These are phyloP conservation scores for Solanum habrochaites DNA, from an alignment of 257 asterid species.

Conservation along the genomic window DNA sequence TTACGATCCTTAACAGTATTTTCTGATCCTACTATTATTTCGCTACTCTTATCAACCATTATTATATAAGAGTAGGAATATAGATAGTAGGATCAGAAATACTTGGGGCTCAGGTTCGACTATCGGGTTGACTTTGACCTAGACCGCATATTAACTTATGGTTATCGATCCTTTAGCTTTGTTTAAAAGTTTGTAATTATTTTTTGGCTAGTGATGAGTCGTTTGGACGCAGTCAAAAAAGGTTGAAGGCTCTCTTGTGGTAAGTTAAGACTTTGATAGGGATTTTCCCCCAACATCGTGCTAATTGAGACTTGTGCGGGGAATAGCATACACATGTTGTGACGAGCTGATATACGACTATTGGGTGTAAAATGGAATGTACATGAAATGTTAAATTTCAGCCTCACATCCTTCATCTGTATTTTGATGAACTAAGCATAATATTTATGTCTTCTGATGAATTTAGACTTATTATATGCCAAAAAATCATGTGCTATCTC, in stretches of 20 bases:
- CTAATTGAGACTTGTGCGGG: neutral
- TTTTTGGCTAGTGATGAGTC: neutral
- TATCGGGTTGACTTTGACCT: neutral
- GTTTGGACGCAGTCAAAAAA: too few species aligned
- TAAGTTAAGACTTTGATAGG: neutral
- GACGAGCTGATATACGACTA: neutral
- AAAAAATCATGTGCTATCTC: neutral
- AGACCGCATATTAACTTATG: too few species aligned
- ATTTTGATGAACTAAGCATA: too few species aligned
- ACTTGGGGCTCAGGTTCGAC: neutral
- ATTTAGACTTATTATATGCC: too few species aligned
- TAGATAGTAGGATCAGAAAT: too few species aligned
- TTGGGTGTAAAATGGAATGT: neutral
- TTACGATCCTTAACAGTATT: neutral
- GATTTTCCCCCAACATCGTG: neutral
- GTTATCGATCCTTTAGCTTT: neutral
- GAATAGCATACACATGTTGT: neutral
- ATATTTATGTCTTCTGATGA: too few species aligned
- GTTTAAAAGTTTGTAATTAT: neutral
- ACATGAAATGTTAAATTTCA: neutral
- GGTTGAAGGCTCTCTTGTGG: neutral
- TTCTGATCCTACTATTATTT: neutral
- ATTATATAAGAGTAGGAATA: neutral
- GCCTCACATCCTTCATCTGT: neutral
- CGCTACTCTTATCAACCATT: neutral